Evolutionary conservation across 768 basidiomycete species (phyloP), one percentile per base, ranked within the genome.

Genomic region (Serendipita indica): DNA sequence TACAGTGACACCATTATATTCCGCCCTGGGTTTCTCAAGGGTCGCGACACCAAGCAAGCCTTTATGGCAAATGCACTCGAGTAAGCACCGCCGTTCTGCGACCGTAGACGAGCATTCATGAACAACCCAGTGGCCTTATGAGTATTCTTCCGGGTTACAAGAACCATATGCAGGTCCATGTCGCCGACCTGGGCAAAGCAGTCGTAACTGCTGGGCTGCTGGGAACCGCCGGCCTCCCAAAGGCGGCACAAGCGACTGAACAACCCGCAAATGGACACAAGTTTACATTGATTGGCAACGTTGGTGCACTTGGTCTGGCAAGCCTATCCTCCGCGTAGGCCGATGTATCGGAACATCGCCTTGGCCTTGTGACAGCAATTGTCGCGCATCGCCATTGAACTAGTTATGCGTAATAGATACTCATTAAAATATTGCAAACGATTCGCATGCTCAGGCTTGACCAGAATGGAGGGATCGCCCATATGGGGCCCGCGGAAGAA

Each of bases 1-100:
- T 89, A 89, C 66, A 65, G 71, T 12, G 85, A 89, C 57, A 79
- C 80, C 0, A 79, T 89, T 60, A 66, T 86, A 46, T 82, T 88
- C 67, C 77, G 84, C 18, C 86, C 89, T 2, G 79, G 65, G 0
- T 61, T 74, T n/a, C 68, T 89, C 12, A 69, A 67, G 5, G 77
- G 77, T 0, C 73, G 78, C 1, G 65, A 78, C 2, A 72, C 83
- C n/a, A n/a, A n/a, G n/a, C n/a, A n/a, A n/a, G n/a, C n/a, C n/a
- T n/a, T n/a, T n/a, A n/a, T n/a, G n/a, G n/a, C n/a, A n/a, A n/a
- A n/a, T n/a, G n/a, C n/a, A n/a, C n/a, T n/a, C n/a, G n/a, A n/a
- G n/a, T n/a, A n/a, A n/a, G n/a, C n/a, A n/a, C n/a, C n/a, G 2
- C 33, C 65, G 0, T 83, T 84, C 63, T 67, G 64, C 1, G 41